Base-by-base conservation (phyloP, 2,329 filamentous ascomycete species). In the Fusarium decemcellulare region DNA sequence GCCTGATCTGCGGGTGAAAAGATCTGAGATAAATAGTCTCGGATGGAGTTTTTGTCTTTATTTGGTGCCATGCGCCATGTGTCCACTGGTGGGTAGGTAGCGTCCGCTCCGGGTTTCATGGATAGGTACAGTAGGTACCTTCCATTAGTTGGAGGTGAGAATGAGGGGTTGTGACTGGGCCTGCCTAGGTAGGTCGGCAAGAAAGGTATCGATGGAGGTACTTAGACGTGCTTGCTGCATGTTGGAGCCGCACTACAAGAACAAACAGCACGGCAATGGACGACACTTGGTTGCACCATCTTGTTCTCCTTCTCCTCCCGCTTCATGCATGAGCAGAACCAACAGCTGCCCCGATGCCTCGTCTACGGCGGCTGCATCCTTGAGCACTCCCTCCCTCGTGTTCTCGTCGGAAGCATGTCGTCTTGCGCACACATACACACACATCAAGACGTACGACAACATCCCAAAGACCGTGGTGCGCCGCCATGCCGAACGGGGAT, bases 401-500 rank as follows among this genome's bases (percentile, higher is more conserved):
- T 71, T 71, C 61, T 54, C 51, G 29, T 53, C 43, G 55, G 43
- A 52, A 71, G 55, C 51, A 62, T 44, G 32, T 50, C 53, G 56
- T 42, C 52, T 30, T 65, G 47, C 47, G 47, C 47, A 51, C 47
- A 51, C 27, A 51, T 18, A 37, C 55, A 47, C 58, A 63, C 61
- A 53, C 55, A 66, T 52, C 61, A 29, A 66, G 51, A 69, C 68
- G 58, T 69, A 66, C 44, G 51, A 71, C 68, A 60, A 46, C 60
- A 37, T 57, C 58, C 40, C 52, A 18, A 37, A 50, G 39, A 58
- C 47, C 50, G 51, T 53, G 47, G 54, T 50, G 37, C 54, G 48
- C 57, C 48, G 48, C 57, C 48, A 37, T 59, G 47, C 36, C 59
- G 44, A 55, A 70, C 63, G 60, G 61, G 67, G 59, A 64, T 70